Evolutionary conservation across 345 rosid species (phyloP).

Genomic region (Salix viminalis): DNA sequence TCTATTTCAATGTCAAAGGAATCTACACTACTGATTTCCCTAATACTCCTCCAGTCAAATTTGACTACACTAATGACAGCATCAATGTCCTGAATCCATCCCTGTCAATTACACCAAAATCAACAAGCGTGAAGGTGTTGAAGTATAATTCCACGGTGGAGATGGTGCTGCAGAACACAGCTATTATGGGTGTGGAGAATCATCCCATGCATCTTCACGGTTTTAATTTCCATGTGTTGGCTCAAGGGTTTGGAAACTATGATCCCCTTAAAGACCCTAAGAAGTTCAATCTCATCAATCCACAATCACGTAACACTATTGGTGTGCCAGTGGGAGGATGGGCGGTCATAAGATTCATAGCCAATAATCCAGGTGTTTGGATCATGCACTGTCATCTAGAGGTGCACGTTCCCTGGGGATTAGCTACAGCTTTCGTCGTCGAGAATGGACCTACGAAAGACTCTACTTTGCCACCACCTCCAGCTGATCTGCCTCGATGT

Average conservation of each 20-base stretch:
- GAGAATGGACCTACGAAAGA: slow-evolving; percentile 17
- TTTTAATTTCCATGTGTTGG: slow-evolving; percentile 68
- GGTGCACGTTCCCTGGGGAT: slow-evolving; percentile 20
- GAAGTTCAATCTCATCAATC: slow-evolving; percentile 55
- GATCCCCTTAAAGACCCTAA: slow-evolving; percentile 37
- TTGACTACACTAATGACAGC: slow-evolving; percentile 58
- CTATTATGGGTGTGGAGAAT: slow-evolving; percentile 50
- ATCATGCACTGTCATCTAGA: slow-evolving; percentile 32
- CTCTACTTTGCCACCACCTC: slow-evolving; percentile 28
- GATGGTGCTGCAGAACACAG: slow-evolving; percentile 71
- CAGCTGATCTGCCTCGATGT: slow-evolving; percentile 27
- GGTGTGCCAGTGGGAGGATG: slow-evolving; percentile 50
- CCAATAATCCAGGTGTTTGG: slow-evolving; percentile 68
- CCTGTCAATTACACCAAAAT: slow-evolving; percentile 42
- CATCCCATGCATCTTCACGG: slow-evolving; percentile 95
- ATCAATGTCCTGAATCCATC: slow-evolving; percentile 18
- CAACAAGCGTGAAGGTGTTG: slow-evolving; percentile 53
- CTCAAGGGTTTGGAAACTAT: slow-evolving; percentile 88
- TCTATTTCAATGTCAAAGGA: slow-evolving; percentile 42
- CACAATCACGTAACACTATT: slow-evolving; percentile 70
- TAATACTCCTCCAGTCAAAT: slow-evolving; percentile 43
- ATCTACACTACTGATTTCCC: slow-evolving; percentile 73
- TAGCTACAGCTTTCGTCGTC: slow-evolving; percentile 16
- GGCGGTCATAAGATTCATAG: slow-evolving; percentile 61
- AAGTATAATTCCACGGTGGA: slow-evolving; percentile 74